Evolutionary conservation across 768 basidiomycete genomes (phyloP).

Genomic region (Trametes gibbosa): DNA sequence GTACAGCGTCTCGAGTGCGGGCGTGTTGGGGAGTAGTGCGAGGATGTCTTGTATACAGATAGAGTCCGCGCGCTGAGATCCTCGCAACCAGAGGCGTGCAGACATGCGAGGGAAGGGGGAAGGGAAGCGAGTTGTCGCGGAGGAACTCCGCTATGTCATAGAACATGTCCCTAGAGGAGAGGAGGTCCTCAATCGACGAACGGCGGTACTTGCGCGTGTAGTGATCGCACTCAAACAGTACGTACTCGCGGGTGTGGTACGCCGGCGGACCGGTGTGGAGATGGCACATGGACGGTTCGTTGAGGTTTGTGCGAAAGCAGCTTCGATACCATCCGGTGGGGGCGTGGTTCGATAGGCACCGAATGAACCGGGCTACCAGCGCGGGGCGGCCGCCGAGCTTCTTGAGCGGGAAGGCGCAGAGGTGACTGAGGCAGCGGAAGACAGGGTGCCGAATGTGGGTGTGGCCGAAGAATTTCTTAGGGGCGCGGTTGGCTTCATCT

Average conservation of each 20-base stretch:
- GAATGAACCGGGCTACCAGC: neutral
- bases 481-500: neutral
- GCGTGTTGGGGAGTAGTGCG: too few relatives aligned
- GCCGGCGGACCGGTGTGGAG: neutral
- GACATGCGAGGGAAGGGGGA: too few relatives aligned
- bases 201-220: neutral
- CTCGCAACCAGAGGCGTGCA: too few relatives aligned
- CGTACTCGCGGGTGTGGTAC: neutral
- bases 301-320: neutral
- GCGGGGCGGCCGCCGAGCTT: neutral
- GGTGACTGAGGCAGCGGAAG: neutral
- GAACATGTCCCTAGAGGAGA: neutral
- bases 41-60: too few relatives aligned
- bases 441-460: neutral
- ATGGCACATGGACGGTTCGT: neutral
- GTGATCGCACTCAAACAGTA: neutral
- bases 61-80: too few relatives aligned
- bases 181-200: slow-evolving; percentile 2
- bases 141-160: too few relatives aligned
- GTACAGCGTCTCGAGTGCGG: too few relatives aligned
- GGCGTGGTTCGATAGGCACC: neutral
- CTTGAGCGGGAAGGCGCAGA: neutral
- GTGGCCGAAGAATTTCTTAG: neutral
- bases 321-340: neutral
- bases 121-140: too few relatives aligned